phyloP scores from a whole-genome alignment of 2,329 filamentous ascomycete genomes.

The Colletotrichum destructivum region DNA sequence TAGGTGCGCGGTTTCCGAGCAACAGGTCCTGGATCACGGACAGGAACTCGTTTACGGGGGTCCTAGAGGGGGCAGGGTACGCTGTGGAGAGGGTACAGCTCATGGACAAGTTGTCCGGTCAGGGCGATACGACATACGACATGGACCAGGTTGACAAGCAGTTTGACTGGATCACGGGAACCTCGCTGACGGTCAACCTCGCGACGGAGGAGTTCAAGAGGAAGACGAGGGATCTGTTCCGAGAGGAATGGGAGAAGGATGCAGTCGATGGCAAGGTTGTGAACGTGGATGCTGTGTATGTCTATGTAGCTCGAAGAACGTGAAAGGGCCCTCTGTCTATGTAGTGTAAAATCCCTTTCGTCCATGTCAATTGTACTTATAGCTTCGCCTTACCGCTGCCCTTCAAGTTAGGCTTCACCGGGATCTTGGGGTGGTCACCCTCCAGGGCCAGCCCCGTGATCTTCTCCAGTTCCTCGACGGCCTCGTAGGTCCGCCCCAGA shows the following conservation, averaged over 20 bases:
- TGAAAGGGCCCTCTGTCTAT: constrained; percentile 6
- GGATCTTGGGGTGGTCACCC: constrained; percentile 67
- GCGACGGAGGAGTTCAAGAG: constrained; percentile 45
- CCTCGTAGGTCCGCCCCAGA: constrained; percentile 83
- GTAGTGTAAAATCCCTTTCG: not conserved
- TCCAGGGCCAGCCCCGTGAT: constrained; percentile 78
- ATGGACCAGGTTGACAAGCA: constrained; percentile 49
- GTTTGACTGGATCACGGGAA: constrained; percentile 48
- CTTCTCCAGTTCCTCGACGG: constrained; percentile 84
- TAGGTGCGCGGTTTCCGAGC: constrained; percentile 48
- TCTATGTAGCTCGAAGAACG: constrained; percentile 48
- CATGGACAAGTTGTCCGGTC: constrained; percentile 48
- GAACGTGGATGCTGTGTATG: constrained; percentile 49
- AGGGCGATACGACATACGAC: constrained; percentile 45
- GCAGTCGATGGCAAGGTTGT: constrained; percentile 50
- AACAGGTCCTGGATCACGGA: constrained; percentile 50
- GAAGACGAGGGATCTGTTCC: constrained; percentile 48
- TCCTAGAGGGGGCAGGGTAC: constrained; percentile 49
- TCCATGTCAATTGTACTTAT: constrained; percentile 47
- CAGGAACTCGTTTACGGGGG: constrained; percentile 46
- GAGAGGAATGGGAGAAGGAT: constrained; percentile 49
- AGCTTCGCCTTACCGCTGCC: constrained; percentile 61
- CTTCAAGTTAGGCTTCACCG: constrained; percentile 56
- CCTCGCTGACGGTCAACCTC: constrained; percentile 43
- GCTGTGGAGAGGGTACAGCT: constrained; percentile 46